Evolutionary conservation across 176 grass and related monocot genomes (phyloP).

Genomic region (Hordeum vulgare): DNA sequence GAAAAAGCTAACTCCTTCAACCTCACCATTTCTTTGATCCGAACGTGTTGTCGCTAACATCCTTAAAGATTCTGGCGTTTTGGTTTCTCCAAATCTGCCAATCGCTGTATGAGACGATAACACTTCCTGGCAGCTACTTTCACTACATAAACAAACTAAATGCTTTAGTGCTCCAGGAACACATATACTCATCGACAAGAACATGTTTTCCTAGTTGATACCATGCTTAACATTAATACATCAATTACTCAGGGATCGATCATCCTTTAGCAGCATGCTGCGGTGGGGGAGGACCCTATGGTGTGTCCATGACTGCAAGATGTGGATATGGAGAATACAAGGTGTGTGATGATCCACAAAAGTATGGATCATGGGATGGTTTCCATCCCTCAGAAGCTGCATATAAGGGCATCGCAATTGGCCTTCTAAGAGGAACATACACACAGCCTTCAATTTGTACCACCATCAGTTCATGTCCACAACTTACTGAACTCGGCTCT

Average conservation of each 20-base stretch:
- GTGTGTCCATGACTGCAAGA: slow-evolving; percentile 22
- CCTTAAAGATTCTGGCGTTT: too few relatives aligned
- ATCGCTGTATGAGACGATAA: too few relatives aligned
- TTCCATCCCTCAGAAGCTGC: slow-evolving; percentile 73
- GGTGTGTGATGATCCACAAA: slow-evolving; percentile 56
- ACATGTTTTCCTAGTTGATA: neutral
- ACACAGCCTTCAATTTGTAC: slow-evolving; percentile 43
- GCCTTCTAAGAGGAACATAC: slow-evolving; percentile 42
- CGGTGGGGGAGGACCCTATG: slow-evolving; percentile 52
- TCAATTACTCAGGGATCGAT: slow-evolving; percentile 46
- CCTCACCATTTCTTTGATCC: too few relatives aligned
- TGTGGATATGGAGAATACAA: slow-evolving; percentile 48
- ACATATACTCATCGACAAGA: neutral
- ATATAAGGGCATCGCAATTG: slow-evolving; percentile 55
- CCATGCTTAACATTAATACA: neutral
- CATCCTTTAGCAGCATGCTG: slow-evolving; percentile 62
- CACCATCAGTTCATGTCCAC: slow-evolving; percentile 31
- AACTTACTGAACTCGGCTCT: slow-evolving; percentile 35
- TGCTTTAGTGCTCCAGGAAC: neutral
- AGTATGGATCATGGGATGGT: slow-evolving; percentile 74
- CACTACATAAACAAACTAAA: neutral
- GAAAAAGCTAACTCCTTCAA: too few relatives aligned
- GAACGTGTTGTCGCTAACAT: too few relatives aligned
- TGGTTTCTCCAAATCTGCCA: too few relatives aligned
- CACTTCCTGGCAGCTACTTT: too few relatives aligned